Percentiles rank a stretch among this genome's conserved stretches.
phyloP scores from a whole-genome alignment of 805 yeast genomes.

The Candida oleophila region DNA sequence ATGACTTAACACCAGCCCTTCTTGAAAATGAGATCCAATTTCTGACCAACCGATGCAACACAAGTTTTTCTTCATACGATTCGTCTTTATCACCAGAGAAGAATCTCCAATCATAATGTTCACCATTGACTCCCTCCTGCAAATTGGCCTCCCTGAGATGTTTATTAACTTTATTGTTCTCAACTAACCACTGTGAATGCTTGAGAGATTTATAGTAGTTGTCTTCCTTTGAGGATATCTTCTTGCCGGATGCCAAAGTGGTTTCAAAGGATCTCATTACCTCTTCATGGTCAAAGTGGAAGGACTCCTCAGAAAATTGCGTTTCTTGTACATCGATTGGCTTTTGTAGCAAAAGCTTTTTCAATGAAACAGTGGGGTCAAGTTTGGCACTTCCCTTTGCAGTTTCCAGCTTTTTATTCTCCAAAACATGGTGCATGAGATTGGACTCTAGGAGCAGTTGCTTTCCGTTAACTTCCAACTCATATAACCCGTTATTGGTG shows the following conservation, averaged over 20 bases:
- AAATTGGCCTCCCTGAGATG: slow-evolving; percentile 3
- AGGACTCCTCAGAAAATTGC: slow-evolving; percentile 25
- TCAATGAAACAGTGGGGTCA: background rate
- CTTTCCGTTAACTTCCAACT: slow-evolving; percentile 14
- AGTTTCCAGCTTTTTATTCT: slow-evolving; percentile 21
- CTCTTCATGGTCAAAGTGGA: slow-evolving; percentile 20
- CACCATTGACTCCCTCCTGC: slow-evolving; percentile 22
- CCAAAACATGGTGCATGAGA: slow-evolving; percentile 12
- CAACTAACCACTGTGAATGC: slow-evolving; percentile 25
- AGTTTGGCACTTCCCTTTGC: background rate
- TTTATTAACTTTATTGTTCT: slow-evolving; percentile 19
- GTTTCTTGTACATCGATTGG: slow-evolving; percentile 21
- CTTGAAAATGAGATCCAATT: slow-evolving; percentile 51
- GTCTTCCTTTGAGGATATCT: slow-evolving; percentile 17
- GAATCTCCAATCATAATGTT: slow-evolving; percentile 61
- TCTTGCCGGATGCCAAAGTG: slow-evolving; percentile 15
- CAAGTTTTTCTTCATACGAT: slow-evolving; percentile 34
- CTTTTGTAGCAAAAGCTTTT: slow-evolving; percentile 14
- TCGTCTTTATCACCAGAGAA: slow-evolving; percentile 46
- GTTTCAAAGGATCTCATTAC: slow-evolving; percentile 17
- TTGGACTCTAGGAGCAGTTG: slow-evolving; percentile 20
- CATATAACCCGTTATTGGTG: slow-evolving; percentile 34
- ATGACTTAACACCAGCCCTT: slow-evolving; percentile 47
- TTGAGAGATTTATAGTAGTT: slow-evolving; percentile 33
- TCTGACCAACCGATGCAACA: slow-evolving; percentile 49